Conservation (phyloP, 164 flowering plant genomes). For the Magnolia changhungtana region DNA sequence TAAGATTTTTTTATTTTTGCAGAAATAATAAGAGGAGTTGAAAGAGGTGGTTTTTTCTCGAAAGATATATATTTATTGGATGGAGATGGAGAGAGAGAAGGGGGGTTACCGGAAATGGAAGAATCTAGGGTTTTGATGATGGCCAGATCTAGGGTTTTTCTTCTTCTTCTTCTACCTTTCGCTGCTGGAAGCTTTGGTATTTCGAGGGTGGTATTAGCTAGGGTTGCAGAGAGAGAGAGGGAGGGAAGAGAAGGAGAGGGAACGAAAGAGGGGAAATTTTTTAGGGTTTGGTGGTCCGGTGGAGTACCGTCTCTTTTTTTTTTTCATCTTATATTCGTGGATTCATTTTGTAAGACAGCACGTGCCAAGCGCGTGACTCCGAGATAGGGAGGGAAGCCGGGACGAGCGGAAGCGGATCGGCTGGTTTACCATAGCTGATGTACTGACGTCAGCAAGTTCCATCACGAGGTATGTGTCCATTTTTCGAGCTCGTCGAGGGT, state of each 20-base stretch:
- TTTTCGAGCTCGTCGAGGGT: too few species aligned
- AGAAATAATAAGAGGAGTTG: neutral
- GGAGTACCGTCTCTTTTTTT: constrained; percentile 3
- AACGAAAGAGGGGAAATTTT: neutral
- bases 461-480: too few species aligned
- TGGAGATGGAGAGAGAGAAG: neutral
- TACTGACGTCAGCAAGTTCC: too few species aligned
- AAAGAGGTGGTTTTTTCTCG: neutral
- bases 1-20: neutral
- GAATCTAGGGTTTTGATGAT: neutral
- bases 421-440: too few species aligned
- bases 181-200: neutral
- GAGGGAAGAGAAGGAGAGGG: neutral
- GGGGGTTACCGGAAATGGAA: neutral
- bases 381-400: neutral
- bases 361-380: neutral
- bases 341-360: neutral
- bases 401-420: too few species aligned
- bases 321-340: neutral
- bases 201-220: neutral
- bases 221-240: neutral
- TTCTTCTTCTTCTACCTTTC: neutral
- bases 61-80: neutral
- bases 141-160: neutral
- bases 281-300: constrained; percentile 9